phyloP scores from a whole-genome alignment of 2,329 filamentous ascomycete species.

The Chrysoporthe puriensis region DNA sequence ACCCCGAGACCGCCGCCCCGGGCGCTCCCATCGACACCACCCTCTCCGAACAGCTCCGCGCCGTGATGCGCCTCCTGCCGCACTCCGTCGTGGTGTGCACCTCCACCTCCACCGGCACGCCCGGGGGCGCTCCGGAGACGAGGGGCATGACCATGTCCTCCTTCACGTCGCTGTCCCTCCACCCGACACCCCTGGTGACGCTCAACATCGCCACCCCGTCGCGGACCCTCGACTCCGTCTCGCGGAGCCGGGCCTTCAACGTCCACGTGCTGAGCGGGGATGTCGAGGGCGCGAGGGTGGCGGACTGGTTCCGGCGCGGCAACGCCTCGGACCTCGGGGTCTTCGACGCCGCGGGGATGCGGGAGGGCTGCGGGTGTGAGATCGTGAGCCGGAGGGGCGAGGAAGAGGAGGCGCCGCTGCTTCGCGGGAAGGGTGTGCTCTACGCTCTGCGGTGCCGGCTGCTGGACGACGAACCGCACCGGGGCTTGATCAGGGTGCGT shows the following conservation, averaged over 20 bases:
- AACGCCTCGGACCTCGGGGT: slow-evolving; percentile 45
- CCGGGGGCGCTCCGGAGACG: slow-evolving; percentile 3
- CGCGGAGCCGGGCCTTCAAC: slow-evolving; percentile 51
- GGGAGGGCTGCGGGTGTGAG: slow-evolving; percentile 32
- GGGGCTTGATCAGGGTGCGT: slow-evolving; percentile 50
- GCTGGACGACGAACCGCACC: slow-evolving; percentile 42
- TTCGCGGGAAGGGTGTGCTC: slow-evolving; percentile 56
- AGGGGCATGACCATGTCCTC: slow-evolving; percentile 65
- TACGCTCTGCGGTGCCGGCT: slow-evolving; percentile 49
- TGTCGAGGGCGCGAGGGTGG: slow-evolving; percentile 51
- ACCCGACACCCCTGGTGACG: slow-evolving; percentile 55
- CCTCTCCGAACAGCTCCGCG: slow-evolving; percentile 53
- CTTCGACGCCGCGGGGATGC: slow-evolving; percentile 41
- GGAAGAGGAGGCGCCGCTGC: slow-evolving; percentile 43
- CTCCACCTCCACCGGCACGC: slow-evolving; percentile 34
- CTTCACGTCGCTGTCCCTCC: slow-evolving; percentile 58
- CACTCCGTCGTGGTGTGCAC: slow-evolving; percentile 62
- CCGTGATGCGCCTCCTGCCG: slow-evolving; percentile 57
- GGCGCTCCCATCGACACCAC: slow-evolving; percentile 22
- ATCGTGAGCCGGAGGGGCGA: slow-evolving; percentile 28
- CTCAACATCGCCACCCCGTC: slow-evolving; percentile 63
- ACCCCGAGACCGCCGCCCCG: slow-evolving; percentile 20
- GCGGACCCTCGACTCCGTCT: slow-evolving; percentile 57
- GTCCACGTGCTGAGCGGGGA: slow-evolving; percentile 58
- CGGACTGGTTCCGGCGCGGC: slow-evolving; percentile 55